Conservation (phyloP, 1,284 basidiomycete genomes). For the Pholiota adiposa region DNA sequence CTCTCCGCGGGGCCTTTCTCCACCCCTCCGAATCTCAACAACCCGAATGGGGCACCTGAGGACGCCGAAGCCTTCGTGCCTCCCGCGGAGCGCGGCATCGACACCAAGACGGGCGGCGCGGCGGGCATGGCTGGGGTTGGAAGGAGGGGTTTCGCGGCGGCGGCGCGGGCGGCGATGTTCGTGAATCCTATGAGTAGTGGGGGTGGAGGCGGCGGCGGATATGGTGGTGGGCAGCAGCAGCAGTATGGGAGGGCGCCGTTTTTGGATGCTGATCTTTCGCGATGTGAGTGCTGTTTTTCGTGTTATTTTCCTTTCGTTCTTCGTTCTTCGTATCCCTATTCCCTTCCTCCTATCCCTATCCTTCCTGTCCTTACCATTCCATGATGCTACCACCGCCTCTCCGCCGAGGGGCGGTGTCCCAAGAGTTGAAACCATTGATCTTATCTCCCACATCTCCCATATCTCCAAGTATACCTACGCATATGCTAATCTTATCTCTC, state of each 20-base stretch:
- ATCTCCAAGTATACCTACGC: too few relatives aligned
- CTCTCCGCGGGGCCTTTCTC: not conserved
- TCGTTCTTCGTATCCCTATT: too few relatives aligned
- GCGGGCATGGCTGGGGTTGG: constrained; percentile 93
- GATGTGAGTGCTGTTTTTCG: constrained; percentile 38
- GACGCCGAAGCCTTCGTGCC: constrained; percentile 23
- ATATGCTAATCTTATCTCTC: too few relatives aligned
- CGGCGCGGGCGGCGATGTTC: constrained; percentile 72
- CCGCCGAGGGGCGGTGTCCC: too few relatives aligned
- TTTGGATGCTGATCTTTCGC: constrained; percentile 49
- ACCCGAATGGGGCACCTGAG: not conserved
- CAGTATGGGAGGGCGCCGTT: constrained; percentile 34
- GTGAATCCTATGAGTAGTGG: constrained; percentile 24
- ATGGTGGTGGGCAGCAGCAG: constrained; percentile 25
- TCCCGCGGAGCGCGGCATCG: constrained; percentile 43
- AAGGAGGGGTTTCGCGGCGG: constrained; percentile 82
- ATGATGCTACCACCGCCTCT: too few relatives aligned
- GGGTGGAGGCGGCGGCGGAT: too few relatives aligned
- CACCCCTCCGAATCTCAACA: constrained; percentile 9
- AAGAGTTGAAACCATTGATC: too few relatives aligned
- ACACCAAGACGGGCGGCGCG: constrained; percentile 77
- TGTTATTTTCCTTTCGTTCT: too few relatives aligned
- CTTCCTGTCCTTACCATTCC: too few relatives aligned
- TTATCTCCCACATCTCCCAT: too few relatives aligned
- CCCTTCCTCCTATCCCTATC: too few relatives aligned